Evolutionary conservation across 1,284 basidiomycete genomes (phyloP), one percentile per base, ranked within the genome.

Genomic region (Boletus semigastroideus): DNA sequence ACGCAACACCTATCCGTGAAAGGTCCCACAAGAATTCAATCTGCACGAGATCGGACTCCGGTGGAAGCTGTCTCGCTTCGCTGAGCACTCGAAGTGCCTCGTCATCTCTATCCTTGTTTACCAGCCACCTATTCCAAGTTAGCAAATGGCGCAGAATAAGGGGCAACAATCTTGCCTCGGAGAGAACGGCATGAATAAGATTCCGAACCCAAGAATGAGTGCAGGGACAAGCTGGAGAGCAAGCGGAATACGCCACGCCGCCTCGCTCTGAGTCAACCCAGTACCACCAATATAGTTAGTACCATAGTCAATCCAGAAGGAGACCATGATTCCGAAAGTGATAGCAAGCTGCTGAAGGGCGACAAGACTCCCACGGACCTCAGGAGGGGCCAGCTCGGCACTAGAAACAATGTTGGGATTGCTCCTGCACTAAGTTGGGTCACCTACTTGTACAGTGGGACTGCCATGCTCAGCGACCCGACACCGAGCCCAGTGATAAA

Each of bases 261-360:
- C 84, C 56, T 85, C 79, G 47, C 69, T 74, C 59, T 86, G 84
- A 13, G 67, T 68, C 0, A 48, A 59, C 8, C 78, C 78, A 17
- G 80, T 82, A 0, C 87, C 86, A 20, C 84, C 82, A 47, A 86
- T 87, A 68, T 82, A 86, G 69, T 89, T 88, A 34, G 87, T 88
- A 37, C 86, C 85, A 56, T 79, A 87, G 62, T 85, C 86, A 59
- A 90, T 88, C 87, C 88, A 92, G 75, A 89, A 92, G n/a, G 84
- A 86, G 20, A 80, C 59, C 75, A 77, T 74, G 72, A 75, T 87
- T 27, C 85, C 84, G 59, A 87, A 87, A 1, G 87, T 87, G 64
- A 92, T 92, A 5, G 86, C 84, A 12, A 92, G 75, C 63, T 92
- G 90, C 65, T 92, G 90, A 13, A 93, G 78, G 4, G 87, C 87